Conservation (phyloP, 148 eudicot genomes). For the Suaeda aralocaspica region DNA sequence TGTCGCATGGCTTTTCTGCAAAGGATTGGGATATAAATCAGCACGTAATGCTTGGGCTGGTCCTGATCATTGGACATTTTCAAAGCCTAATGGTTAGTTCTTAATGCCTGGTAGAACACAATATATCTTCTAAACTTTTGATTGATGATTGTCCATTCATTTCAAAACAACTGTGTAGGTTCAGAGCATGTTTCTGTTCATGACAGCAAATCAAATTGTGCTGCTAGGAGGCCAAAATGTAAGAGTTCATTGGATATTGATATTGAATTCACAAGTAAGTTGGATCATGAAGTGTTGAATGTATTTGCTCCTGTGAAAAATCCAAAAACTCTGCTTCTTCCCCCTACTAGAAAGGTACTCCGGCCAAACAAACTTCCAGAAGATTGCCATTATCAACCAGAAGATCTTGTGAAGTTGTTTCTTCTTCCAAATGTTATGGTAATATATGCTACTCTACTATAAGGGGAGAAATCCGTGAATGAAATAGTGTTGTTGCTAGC, state of each 20-base stretch:
- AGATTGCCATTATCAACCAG: constrained; percentile 95
- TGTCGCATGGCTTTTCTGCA: constrained; percentile 51
- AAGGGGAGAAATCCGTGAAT: neutral
- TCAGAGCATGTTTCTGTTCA: constrained; percentile 27
- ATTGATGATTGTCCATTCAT: constrained; percentile 23
- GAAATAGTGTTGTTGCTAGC: neutral
- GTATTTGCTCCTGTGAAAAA: constrained; percentile 76
- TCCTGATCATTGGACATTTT: constrained; percentile 89
- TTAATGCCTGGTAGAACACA: neutral
- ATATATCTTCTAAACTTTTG: neutral
- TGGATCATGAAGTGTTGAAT: constrained; percentile 48
- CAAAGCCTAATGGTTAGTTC: constrained; percentile 54
- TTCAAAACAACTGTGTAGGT: constrained; percentile 5
- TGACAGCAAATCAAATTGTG: constrained; percentile 40
- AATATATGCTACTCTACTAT: constrained; percentile 16
- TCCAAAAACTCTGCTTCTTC: constrained; percentile 72
- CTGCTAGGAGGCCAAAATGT: constrained; percentile 44
- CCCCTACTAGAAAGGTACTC: constrained; percentile 58
- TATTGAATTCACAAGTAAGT: constrained; percentile 55
- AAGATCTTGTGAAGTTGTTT: constrained; percentile 90
- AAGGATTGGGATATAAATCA: constrained; percentile 45
- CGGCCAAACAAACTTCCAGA: constrained; percentile 76
- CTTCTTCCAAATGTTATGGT: constrained; percentile 82
- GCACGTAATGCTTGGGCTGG: constrained; percentile 94
- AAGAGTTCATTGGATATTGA: constrained; percentile 58